Percentiles rank a stretch among this genome's conserved stretches.
phyloP scores from a whole-genome alignment of 768 basidiomycete species.

The Asterophora lycoperdoides region DNA sequence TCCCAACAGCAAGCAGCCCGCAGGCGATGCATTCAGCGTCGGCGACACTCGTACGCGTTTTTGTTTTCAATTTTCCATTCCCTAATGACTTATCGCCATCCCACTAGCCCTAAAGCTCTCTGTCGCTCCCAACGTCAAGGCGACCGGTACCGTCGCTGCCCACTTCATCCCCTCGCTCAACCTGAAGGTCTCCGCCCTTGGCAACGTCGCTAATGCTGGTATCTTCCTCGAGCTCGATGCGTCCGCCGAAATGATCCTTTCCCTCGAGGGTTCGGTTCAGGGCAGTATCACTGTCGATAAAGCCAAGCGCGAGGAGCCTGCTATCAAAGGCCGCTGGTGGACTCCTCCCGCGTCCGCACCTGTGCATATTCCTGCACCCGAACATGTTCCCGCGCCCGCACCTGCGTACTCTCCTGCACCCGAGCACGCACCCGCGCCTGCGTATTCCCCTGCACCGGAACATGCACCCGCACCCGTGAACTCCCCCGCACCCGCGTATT shows the following conservation, averaged over 20 bases:
- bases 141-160: constrained; percentile 38
- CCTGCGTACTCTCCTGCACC: too few relatives aligned
- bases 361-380: background rate
- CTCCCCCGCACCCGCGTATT: too few relatives aligned
- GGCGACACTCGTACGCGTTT: constrained; percentile 39
- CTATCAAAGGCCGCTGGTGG: constrained; percentile 6
- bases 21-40: constrained; percentile 28
- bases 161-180: constrained; percentile 48
- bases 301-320: constrained; percentile 5
- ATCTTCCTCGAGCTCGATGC: constrained; percentile 42
- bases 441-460: too few relatives aligned
- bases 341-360: background rate
- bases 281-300: constrained; percentile 11
- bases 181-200: constrained; percentile 41
- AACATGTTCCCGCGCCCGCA: background rate
- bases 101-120: constrained; percentile 37
- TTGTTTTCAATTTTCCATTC: background rate
- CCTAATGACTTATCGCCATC: background rate
- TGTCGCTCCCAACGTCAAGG: constrained; percentile 34
- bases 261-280: constrained; percentile 18
- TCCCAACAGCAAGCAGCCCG: constrained; percentile 20
- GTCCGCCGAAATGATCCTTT: constrained; percentile 27
- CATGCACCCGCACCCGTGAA: too few relatives aligned
- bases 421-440: too few relatives aligned
- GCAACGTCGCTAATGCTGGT: constrained; percentile 28